Conservation (phyloP, 345 rosid genomes). For the Bretschneidera sinensis region DNA sequence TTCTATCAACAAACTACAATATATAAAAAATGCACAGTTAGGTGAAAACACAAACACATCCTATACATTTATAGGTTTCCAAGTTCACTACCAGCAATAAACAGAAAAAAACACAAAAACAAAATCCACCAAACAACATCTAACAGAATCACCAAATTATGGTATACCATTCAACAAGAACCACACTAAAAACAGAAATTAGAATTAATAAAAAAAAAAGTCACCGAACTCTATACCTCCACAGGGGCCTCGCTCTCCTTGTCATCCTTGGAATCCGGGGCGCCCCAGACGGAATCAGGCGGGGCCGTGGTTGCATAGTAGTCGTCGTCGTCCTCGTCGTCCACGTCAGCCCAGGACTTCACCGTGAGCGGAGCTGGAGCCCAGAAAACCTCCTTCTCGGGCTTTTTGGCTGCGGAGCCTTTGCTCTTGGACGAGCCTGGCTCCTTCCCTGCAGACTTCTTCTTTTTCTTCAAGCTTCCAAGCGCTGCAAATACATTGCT, state of each 20-base stretch:
- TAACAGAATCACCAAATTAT: background rate
- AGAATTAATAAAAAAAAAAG: too few species aligned
- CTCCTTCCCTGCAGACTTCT: conserved; percentile 42
- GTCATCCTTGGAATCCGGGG: conserved; percentile 7
- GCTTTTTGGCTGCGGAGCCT: background rate
- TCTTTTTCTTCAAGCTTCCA: conserved; percentile 52
- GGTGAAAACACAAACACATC: background rate
- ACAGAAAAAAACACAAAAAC: too few species aligned
- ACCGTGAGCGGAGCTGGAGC: conserved; percentile 42
- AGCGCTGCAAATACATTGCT: conserved; percentile 60
- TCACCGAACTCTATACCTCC: background rate
- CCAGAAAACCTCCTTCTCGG: conserved; percentile 42
- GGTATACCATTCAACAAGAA: background rate
- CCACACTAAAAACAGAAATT: background rate
- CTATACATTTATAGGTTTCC: too few species aligned
- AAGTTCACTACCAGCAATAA: too few species aligned
- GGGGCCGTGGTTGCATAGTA: conserved; percentile 54
- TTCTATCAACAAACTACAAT: background rate
- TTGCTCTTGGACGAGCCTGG: conserved; percentile 31
- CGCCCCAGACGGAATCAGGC: conserved; percentile 30
- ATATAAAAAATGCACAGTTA: background rate
- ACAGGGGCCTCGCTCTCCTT: background rate
- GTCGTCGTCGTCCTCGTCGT: conserved; percentile 43
- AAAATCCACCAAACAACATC: too few species aligned
- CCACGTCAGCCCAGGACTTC: conserved; percentile 60